Evolutionary conservation across 1,139 yeast species (phyloP).

Genomic region (Candida smagusa): DNA sequence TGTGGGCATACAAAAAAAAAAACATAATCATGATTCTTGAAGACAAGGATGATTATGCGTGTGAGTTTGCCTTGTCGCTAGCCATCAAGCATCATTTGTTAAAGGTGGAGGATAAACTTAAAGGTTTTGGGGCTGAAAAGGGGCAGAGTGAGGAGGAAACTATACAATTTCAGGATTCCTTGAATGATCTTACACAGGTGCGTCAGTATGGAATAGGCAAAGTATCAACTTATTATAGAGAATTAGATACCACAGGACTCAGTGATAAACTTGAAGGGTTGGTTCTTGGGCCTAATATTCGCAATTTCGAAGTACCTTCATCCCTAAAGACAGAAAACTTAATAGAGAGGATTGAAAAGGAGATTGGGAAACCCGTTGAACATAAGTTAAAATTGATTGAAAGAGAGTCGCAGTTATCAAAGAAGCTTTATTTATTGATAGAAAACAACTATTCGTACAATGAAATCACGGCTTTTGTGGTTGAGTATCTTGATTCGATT

Average conservation of each 20-base stretch:
- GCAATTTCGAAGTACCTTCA: slow-evolving; percentile 8
- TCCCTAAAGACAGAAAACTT: slow-evolving; percentile 11
- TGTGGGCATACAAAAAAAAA: background rate
- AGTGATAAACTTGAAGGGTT: slow-evolving; percentile 8
- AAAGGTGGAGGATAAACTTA: slow-evolving; percentile 4
- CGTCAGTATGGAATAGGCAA: slow-evolving; percentile 5
- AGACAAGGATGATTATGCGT: slow-evolving; percentile 7
- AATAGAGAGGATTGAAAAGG: slow-evolving; percentile 11
- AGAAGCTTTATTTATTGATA: slow-evolving; percentile 16
- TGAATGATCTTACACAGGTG: slow-evolving; percentile 8
- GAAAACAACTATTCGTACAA: slow-evolving; percentile 4
- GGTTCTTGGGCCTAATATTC: slow-evolving; percentile 18
- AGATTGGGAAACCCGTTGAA: slow-evolving; percentile 2
- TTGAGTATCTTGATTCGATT: slow-evolving; percentile 1
- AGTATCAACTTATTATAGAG: slow-evolving; percentile 3
- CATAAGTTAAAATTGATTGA: slow-evolving; percentile 1
- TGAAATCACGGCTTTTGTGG: background rate
- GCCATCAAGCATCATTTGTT: slow-evolving; percentile 17
- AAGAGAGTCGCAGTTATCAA: slow-evolving; percentile 10
- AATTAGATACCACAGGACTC: background rate
- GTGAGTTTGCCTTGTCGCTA: slow-evolving; percentile 19
- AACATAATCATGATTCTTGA: slow-evolving; percentile 1
- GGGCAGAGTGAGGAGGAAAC: slow-evolving; percentile 7
- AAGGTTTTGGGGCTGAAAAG: background rate
- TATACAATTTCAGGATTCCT: slow-evolving; percentile 7